phyloP scores from a whole-genome alignment of 306 rosid species.

The Citrullus colocynthis region DNA sequence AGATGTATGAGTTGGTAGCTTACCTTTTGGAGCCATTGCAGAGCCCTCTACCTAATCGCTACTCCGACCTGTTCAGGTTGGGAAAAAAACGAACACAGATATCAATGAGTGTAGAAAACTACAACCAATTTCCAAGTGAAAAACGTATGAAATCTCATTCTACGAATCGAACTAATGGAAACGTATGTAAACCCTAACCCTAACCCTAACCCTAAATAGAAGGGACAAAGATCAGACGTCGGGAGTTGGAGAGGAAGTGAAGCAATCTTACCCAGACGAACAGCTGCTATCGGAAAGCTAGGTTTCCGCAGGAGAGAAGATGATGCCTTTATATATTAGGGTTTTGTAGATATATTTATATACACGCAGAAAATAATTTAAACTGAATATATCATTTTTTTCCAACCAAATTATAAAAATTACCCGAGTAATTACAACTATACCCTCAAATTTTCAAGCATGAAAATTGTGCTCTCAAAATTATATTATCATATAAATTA shows the following conservation, averaged over 20 bases:
- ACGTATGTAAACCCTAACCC: background rate
- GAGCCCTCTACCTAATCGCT: background rate
- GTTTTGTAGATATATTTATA: background rate
- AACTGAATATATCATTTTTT: no score
- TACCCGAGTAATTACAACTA: no score
- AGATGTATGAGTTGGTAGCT: background rate
- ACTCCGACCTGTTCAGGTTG: background rate
- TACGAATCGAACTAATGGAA: background rate
- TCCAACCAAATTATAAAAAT: no score
- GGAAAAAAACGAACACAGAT: no score
- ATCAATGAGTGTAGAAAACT: background rate
- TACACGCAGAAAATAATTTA: no score
- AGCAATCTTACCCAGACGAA: background rate
- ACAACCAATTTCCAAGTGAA: background rate
- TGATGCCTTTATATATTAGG: background rate
- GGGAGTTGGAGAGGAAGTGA: background rate
- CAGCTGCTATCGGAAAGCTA: background rate
- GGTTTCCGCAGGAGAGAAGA: background rate
- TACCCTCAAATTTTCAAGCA: no score
- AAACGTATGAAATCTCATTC: background rate
- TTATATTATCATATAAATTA: no score
- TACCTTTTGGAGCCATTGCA: conserved; percentile 13
- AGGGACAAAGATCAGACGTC: background rate
- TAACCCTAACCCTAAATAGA: background rate
- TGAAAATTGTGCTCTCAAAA: no score